Evolutionary conservation across 1,284 basidiomycete genomes (phyloP).

Genomic region (Agaricales sp.): DNA sequence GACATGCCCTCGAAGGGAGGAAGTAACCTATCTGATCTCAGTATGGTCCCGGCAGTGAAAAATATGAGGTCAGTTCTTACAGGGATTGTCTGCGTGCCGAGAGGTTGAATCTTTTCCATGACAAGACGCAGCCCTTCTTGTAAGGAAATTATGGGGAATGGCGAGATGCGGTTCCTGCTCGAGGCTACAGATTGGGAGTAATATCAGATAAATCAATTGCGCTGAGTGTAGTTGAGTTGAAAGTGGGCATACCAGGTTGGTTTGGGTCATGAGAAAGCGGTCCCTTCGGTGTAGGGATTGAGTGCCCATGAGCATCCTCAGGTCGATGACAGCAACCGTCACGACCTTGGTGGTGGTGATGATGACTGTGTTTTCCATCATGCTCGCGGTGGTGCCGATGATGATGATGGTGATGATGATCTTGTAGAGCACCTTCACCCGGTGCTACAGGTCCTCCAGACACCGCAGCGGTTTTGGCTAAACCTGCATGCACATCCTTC

Average conservation of each 20-base stretch:
- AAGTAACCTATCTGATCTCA: conserved; percentile 38
- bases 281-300: conserved; percentile 36
- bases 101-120: conserved; percentile 33
- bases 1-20: conserved; percentile 51
- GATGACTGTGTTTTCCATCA: conserved; percentile 28
- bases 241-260: background rate
- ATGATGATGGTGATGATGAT: conserved; percentile 24
- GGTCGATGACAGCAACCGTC: conserved; percentile 60
- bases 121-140: conserved; percentile 55
- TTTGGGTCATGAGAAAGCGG: conserved; percentile 6
- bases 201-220: conserved; percentile 15
- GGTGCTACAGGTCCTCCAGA: conserved; percentile 7
- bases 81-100: conserved; percentile 26
- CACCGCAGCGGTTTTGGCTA: conserved; percentile 22
- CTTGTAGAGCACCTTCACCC: conserved; percentile 14
- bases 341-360: conserved; percentile 36
- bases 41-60: background rate
- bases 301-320: conserved; percentile 13
- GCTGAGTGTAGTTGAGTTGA: background rate
- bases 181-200: conserved; percentile 52
- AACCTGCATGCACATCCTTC: conserved; percentile 38
- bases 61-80: conserved; percentile 28
- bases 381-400: conserved; percentile 34
- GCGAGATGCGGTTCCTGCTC: conserved; percentile 61
- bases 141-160: conserved; percentile 64